Conservation (phyloP, 371 early-diverging fungal genomes). For the Saksenaea oblongispora region DNA sequence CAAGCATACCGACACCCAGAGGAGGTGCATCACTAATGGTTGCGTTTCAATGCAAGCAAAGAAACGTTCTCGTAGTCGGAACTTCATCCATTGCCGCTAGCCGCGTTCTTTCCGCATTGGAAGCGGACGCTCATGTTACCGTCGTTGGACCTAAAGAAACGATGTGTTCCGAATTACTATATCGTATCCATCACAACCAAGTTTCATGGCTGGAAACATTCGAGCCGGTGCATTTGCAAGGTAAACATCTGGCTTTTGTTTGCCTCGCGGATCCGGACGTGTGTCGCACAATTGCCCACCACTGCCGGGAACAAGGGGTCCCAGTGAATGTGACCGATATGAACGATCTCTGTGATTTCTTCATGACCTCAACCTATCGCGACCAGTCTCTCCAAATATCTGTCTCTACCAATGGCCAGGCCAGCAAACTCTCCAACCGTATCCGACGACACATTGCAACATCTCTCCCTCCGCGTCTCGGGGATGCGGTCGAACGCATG, state of each 20-base stretch:
- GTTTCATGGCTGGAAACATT: constrained; percentile 40
- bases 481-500: constrained; percentile 66
- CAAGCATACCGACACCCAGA: constrained; percentile 37
- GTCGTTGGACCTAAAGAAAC: constrained; percentile 37
- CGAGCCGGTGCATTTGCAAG: not conserved
- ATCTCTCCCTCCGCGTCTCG: constrained; percentile 57
- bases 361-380: constrained; percentile 76
- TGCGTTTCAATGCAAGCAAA: constrained; percentile 60
- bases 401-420: constrained; percentile 81
- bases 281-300: constrained; percentile 51
- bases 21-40: constrained; percentile 72
- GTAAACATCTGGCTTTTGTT: constrained; percentile 35
- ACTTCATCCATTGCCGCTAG: constrained; percentile 64
- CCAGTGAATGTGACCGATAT: constrained; percentile 83
- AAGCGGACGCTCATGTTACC: constrained; percentile 71
- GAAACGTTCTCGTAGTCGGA: constrained; percentile 68
- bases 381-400: constrained; percentile 77
- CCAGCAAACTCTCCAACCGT: constrained; percentile 72
- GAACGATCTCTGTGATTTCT: constrained; percentile 78
- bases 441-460: constrained; percentile 62
- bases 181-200: constrained; percentile 52
- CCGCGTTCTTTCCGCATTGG: constrained; percentile 66
- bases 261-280: constrained; percentile 20
- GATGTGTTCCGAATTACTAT: constrained; percentile 56
- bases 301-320: constrained; percentile 52